Conservation (phyloP, 2,329 filamentous ascomycete species). For the Seiridium unicorne region DNA sequence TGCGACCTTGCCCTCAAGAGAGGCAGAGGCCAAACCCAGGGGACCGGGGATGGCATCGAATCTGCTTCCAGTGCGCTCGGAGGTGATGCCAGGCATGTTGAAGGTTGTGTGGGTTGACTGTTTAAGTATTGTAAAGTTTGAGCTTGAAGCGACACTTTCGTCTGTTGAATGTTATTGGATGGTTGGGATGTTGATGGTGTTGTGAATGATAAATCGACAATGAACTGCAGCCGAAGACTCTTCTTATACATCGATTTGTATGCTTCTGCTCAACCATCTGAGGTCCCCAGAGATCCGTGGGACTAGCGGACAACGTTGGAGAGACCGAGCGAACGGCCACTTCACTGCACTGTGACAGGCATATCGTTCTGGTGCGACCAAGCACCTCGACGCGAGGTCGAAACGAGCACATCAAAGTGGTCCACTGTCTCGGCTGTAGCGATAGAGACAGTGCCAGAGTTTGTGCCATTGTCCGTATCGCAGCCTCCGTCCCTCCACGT, state of each 20-base stretch:
- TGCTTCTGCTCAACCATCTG: neutral
- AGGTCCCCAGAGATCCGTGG: neutral
- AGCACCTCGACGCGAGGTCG: neutral
- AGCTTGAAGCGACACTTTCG: too few species aligned
- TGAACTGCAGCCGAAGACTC: neutral
- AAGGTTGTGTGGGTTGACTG: neutral
- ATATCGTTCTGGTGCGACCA: neutral
- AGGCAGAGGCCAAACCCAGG: slow-evolving; percentile 35
- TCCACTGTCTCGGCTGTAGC: neutral
- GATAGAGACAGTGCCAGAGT: neutral
- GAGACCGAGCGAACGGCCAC: neutral
- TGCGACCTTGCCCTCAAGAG: slow-evolving; percentile 36
- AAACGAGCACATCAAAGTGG: neutral
- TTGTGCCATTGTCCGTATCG: neutral
- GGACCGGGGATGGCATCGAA: slow-evolving; percentile 37
- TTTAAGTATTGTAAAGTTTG: neutral
- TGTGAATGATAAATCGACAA: neutral
- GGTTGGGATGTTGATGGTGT: neutral
- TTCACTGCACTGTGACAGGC: neutral
- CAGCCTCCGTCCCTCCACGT: neutral
- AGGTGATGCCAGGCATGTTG: slow-evolving; percentile 32
- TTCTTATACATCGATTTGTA: neutral
- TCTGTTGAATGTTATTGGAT: neutral
- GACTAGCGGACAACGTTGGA: neutral
- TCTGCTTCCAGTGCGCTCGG: slow-evolving; percentile 21